Evolutionary conservation across 768 basidiomycete species (phyloP).

Genomic region (Suillus decipiens): DNA sequence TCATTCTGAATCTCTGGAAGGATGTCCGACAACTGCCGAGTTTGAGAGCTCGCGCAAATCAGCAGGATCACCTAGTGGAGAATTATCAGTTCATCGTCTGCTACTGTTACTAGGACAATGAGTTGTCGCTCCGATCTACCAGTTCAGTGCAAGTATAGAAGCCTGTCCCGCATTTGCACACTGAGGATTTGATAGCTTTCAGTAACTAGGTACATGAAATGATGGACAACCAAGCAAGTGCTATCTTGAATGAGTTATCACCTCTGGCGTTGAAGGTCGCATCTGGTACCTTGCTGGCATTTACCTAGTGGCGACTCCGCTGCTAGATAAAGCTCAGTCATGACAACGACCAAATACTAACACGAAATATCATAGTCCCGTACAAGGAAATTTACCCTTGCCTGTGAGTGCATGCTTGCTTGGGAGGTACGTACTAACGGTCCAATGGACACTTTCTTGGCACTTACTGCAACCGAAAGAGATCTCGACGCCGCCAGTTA

Average conservation of each 20-base stretch:
- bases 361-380: neutral
- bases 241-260: neutral
- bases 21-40: slow-evolving; percentile 1
- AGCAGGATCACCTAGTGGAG: neutral
- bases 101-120: neutral
- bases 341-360: slow-evolving; percentile 3
- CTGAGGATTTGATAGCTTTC: neutral
- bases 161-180: neutral
- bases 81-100: neutral
- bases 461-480: neutral
- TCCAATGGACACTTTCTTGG: slow-evolving; percentile 2
- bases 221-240: neutral
- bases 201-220: neutral
- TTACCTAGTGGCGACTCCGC: neutral
- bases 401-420: neutral
- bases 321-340: slow-evolving; percentile 1
- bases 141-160: neutral
- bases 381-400: neutral
- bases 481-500: neutral
- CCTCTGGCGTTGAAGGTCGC: neutral
- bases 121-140: neutral
- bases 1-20: neutral
- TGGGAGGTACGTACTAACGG: slow-evolving; percentile 6
- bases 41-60: neutral
- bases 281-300: neutral